phyloP scores from a whole-genome alignment of 306 rosid genomes.

The Castanospermum australe region DNA sequence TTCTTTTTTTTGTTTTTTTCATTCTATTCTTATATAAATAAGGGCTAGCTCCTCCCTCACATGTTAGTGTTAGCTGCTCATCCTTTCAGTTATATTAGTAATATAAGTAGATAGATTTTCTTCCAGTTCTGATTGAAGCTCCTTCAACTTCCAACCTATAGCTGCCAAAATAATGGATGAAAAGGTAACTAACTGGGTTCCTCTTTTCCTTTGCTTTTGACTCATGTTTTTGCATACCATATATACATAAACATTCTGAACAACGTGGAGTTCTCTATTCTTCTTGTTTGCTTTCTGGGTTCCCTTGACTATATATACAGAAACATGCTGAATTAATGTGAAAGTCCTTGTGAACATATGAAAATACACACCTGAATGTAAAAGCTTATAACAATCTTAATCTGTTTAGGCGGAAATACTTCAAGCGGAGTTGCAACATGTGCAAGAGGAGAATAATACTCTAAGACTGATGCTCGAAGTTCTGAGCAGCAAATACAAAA shows the following conservation, averaged over 20 bases:
- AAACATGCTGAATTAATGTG: background rate
- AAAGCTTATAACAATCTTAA: background rate
- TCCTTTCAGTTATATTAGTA: constrained; percentile 2
- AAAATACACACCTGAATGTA: background rate
- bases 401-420: constrained; percentile 38
- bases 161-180: constrained; percentile 28
- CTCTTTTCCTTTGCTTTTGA: background rate
- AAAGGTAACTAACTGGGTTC: constrained; percentile 26
- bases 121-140: background rate
- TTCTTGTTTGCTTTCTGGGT: background rate
- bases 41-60: background rate
- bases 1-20: background rate
- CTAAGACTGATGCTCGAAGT: constrained; percentile 55
- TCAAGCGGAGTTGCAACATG: constrained; percentile 33
- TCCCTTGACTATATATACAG: background rate
- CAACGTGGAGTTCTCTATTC: background rate
- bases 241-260: too few species aligned
- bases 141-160: constrained; percentile 9
- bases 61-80: background rate
- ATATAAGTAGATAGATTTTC: background rate
- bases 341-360: background rate
- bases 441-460: constrained; percentile 52
- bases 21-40: background rate
- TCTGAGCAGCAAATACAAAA: constrained; percentile 47
- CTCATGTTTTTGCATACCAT: background rate